These are phyloP conservation scores for Vitis labrusca DNA, from an alignment of 164 flowering plant species.

Conservation along the genomic window DNA sequence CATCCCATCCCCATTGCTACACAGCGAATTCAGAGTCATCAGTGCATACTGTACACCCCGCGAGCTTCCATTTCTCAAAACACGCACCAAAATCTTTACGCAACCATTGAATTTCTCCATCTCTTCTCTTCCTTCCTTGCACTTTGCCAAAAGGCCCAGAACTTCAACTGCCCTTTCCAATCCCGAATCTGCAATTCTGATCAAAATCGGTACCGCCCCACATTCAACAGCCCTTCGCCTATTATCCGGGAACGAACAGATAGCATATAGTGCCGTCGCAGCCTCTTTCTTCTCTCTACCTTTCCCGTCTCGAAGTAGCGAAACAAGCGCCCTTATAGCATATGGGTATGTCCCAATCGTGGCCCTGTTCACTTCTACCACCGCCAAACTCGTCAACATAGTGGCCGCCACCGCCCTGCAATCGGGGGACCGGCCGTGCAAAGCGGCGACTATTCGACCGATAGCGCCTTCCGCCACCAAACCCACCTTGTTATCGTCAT, in stretches of 20 bases:
- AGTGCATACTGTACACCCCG: constrained; percentile 67
- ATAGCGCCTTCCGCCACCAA: constrained; percentile 91
- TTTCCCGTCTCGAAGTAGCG: constrained; percentile 54
- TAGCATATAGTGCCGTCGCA: constrained; percentile 78
- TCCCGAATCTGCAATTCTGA: constrained; percentile 52
- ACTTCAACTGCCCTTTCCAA: constrained; percentile 87
- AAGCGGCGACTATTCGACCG: constrained; percentile 52
- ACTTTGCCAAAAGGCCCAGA: constrained; percentile 67
- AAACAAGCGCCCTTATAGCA: constrained; percentile 61
- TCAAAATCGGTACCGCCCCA: constrained; percentile 65
- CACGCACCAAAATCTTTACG: constrained; percentile 48
- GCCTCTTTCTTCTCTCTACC: constrained; percentile 84
- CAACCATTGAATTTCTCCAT: constrained; percentile 52
- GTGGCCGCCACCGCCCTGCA: constrained; percentile 87
- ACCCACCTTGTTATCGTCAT: constrained; percentile 93
- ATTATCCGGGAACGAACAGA: constrained; percentile 83
- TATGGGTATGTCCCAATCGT: constrained; percentile 83
- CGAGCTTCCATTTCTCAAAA: constrained; percentile 56
- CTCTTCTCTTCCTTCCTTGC: constrained; percentile 76
- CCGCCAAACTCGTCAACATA: constrained; percentile 79
- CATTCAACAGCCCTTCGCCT: constrained; percentile 60
- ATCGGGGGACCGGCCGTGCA: constrained; percentile 42
- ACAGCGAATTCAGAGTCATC: constrained; percentile 52
- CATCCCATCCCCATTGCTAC: constrained; percentile 42
- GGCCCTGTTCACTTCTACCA: constrained; percentile 93